Evolutionary conservation across 352 stramenopile genomes (phyloP).

Genomic region (Halophytophthora batemanensis): DNA sequence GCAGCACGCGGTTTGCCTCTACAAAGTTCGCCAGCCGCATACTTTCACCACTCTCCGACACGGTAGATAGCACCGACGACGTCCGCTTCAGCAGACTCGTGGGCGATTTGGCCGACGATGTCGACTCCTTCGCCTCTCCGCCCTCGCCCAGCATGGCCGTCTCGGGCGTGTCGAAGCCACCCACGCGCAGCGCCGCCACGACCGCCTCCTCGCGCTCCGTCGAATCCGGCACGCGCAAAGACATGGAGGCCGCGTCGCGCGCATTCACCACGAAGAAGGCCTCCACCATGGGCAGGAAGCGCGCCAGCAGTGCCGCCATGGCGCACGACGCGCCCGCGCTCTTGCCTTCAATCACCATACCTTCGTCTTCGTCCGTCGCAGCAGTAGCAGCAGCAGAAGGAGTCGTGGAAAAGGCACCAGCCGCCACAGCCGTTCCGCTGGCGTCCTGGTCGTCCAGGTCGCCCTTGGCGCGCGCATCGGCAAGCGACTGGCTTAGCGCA

Average conservation of each 20-base stretch:
- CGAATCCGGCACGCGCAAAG: constrained; percentile 64
- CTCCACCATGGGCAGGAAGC: constrained; percentile 97
- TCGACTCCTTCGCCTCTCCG: constrained; percentile 22
- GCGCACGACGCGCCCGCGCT: constrained; percentile 84
- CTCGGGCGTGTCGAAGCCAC: constrained; percentile 49
- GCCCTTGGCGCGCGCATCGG: constrained; percentile 70
- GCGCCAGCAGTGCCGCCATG: constrained; percentile 93
- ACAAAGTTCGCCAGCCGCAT: constrained; percentile 91
- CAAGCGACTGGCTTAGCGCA: constrained; percentile 60
- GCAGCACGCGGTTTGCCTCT: constrained; percentile 93
- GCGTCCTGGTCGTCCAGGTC: constrained; percentile 69
- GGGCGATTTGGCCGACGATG: constrained; percentile 8
- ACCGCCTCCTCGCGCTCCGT: constrained; percentile 75
- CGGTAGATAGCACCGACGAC: constrained; percentile 35
- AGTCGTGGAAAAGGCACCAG: constrained; percentile 12
- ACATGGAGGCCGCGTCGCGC: constrained; percentile 79
- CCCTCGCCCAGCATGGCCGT: constrained; percentile 21
- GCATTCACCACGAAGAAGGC: constrained; percentile 98
- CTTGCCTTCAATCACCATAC: constrained; percentile 85
- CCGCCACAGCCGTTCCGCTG: constrained; percentile 7
- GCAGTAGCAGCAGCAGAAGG: constrained; percentile 33
- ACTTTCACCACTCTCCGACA: constrained; percentile 52
- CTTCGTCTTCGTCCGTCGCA: constrained; percentile 45
- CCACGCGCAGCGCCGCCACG: constrained; percentile 64
- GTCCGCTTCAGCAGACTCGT: constrained; percentile 31